Percentiles rank a stretch among this genome's conserved stretches.
Conservation (phyloP, 139 green algal species). For the Micractinium sp. region DNA sequence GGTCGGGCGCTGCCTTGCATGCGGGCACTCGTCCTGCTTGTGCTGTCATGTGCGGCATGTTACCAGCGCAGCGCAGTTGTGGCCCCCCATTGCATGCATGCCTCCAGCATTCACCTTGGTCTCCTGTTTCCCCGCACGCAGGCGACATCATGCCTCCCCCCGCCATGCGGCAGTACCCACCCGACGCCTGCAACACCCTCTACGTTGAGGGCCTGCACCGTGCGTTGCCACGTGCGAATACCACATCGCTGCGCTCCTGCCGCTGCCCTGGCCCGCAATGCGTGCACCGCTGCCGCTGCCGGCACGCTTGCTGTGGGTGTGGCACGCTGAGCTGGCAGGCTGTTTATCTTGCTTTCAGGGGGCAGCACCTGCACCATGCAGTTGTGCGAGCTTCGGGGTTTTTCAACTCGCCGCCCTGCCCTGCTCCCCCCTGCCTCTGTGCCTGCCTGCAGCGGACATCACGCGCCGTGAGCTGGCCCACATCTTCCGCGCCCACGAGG, state of each 20-base stretch:
- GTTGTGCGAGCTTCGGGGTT: no score
- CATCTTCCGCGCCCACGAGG: slow-evolving; percentile 74
- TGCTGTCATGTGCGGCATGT: neutral
- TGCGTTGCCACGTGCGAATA: neutral
- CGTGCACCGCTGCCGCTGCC: neutral
- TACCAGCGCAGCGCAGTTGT: neutral
- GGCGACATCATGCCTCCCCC: neutral
- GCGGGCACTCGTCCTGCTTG: neutral
- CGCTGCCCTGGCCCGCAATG: neutral
- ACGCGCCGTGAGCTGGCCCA: slow-evolving; percentile 68
- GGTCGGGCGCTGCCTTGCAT: neutral
- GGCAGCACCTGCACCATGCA: no score
- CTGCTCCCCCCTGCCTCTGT: neutral
- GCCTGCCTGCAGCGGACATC: slow-evolving; percentile 44
- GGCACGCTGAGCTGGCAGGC: no score
- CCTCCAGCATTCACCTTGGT: neutral
- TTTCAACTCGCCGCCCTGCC: neutral
- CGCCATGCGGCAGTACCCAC: slow-evolving; percentile 30
- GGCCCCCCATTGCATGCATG: neutral
- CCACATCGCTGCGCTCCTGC: neutral
- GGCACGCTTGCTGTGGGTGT: neutral
- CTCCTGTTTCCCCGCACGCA: neutral
- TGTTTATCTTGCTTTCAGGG: no score
- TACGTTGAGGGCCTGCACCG: slow-evolving; percentile 65
- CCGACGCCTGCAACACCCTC: slow-evolving; percentile 61